Conservation (phyloP, 495 filamentous ascomycete genomes). For the Beverwykella pulmonaria region DNA sequence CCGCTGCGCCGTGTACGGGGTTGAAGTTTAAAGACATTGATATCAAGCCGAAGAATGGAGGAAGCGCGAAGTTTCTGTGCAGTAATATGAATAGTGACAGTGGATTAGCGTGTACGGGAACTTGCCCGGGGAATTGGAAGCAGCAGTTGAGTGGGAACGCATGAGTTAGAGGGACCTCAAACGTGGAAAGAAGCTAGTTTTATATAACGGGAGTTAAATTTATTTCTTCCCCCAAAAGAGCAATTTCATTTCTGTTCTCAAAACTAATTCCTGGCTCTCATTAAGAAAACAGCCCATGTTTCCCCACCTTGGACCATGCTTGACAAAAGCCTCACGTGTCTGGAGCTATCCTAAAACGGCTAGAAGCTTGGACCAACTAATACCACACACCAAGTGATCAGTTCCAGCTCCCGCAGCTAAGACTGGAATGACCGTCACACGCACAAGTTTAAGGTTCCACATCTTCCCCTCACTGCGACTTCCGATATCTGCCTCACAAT, state of each 20-base stretch:
- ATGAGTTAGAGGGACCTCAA: conserved; percentile 20
- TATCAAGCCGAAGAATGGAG: conserved; percentile 50
- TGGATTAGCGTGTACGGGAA: conserved; percentile 46
- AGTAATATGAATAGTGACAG: conserved; percentile 51
- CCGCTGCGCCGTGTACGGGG: conserved; percentile 53
- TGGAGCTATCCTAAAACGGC: background rate
- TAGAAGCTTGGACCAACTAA: background rate
- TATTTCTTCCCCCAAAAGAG: too few species aligned
- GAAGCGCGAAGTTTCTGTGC: conserved; percentile 51
- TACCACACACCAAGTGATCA: background rate
- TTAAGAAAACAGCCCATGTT: too few species aligned
- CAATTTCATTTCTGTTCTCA: too few species aligned
- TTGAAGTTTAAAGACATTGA: conserved; percentile 54
- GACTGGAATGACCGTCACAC: background rate
- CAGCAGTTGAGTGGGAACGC: conserved; percentile 52
- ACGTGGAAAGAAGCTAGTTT: too few species aligned
- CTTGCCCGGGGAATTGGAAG: conserved; percentile 50
- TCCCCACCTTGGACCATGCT: too few species aligned
- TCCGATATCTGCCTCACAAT: too few species aligned
- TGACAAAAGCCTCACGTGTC: too few species aligned
- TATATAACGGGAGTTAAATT: too few species aligned
- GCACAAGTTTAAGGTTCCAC: background rate
- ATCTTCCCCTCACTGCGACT: background rate
- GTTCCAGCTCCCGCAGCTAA: background rate
- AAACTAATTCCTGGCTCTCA: too few species aligned